Base-by-base conservation (phyloP, 768 basidiomycete genomes). In the Myochromella boudieri region DNA sequence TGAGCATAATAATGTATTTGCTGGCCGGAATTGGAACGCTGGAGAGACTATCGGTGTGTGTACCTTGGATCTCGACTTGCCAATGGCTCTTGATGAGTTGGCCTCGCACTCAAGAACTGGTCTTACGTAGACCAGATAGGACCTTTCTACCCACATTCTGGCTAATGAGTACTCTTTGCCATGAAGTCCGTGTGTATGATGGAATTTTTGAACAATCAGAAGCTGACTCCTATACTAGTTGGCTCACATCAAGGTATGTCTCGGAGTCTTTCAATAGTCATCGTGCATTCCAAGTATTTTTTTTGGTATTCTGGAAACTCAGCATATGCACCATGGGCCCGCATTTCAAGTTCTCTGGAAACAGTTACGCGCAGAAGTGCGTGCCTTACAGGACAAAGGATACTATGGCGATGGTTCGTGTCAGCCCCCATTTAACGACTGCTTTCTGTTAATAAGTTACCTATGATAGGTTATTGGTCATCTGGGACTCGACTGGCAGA, bases 241-340 rank as follows among this genome's bases (percentile, higher is more conserved):
- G 26, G 89, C 90, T 3, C 90, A 92, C 59, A 89, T 87, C 54
- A 85, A 87, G 77, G 89, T 85, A 60, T 28, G n/a, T n/a, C n/a
- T n/a, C n/a, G 10, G 10, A 6, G n/a, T 29, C 48, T 15, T 14
- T 22, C 18, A 15, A 9, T 3, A 4, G 5, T 33, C 26, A 14
- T n/a, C n/a, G n/a, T n/a, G n/a, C n/a, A n/a, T n/a, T n/a, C n/a
- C n/a, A n/a, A n/a, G n/a, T n/a, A n/a, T n/a, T n/a, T n/a, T n/a
- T n/a, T n/a, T n/a, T 25, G 27, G 25, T 14, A 7, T 24, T 49
- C 12, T 40, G 6, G 17, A 4, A 17, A 6, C 37, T 21, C 53
- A 91, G 87, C 83, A 92, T 62, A 85, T 85, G 87, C 74, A 92
- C 54, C 91, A 93, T 55, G 85, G 87, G 0, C 69, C 80, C 5